Percentiles rank a stretch among this genome's conserved stretches.
Conservation (phyloP, 805 yeast species). For the Zygotorulaspora danielsina region DNA sequence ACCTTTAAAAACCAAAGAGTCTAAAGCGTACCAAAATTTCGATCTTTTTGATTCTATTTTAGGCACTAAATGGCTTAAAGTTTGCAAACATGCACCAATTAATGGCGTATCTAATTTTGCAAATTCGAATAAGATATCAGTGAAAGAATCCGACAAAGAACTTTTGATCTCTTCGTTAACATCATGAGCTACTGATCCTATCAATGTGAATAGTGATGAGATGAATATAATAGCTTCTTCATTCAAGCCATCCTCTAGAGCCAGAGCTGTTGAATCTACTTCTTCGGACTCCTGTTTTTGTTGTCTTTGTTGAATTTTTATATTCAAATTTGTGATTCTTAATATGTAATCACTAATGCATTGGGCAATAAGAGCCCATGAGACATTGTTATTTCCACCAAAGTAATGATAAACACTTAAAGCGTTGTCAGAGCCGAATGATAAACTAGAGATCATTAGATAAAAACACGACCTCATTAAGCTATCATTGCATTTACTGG, state of each 20-base stretch:
- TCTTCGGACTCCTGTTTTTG: conserved; percentile 31
- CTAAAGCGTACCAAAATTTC: conserved; percentile 65
- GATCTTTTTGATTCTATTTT: conserved; percentile 40
- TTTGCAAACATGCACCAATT: conserved; percentile 52
- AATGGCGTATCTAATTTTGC: conserved; percentile 45
- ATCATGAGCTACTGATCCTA: conserved; percentile 47
- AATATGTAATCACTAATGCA: conserved; percentile 51
- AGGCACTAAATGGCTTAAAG: conserved; percentile 54
- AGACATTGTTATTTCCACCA: conserved; percentile 39
- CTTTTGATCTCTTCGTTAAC: conserved; percentile 26
- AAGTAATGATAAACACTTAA: conserved; percentile 48
- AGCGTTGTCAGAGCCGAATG: conserved; percentile 56
- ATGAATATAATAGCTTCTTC: conserved; percentile 77
- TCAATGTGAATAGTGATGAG: conserved; percentile 66
- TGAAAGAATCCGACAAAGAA: conserved; percentile 23
- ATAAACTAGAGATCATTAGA: conserved; percentile 69
- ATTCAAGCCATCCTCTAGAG: conserved; percentile 55
- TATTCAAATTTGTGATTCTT: conserved; percentile 38
- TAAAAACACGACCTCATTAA: conserved; percentile 79
- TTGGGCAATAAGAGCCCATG: conserved; percentile 54
- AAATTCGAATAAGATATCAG: conserved; percentile 43
- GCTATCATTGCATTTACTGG: conserved; percentile 73
- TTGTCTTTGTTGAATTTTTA: conserved; percentile 24
- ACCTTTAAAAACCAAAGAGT: conserved; percentile 58
- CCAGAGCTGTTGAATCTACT: conserved; percentile 27